Evolutionary conservation across 1,139 yeast species (phyloP).

Genomic region (Blastobotrys persicus): DNA sequence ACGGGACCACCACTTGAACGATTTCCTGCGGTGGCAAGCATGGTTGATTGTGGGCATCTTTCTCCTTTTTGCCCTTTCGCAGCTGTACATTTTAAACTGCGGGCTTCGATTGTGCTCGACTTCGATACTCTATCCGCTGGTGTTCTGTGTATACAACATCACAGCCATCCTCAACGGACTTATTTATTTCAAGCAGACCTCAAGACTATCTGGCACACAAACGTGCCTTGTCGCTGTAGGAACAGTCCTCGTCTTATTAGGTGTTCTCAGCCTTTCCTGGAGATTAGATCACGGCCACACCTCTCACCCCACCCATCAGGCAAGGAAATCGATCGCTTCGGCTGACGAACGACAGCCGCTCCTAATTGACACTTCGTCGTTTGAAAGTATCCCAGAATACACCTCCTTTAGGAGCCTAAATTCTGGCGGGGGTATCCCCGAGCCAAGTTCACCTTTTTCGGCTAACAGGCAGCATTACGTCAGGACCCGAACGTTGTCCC

Average conservation of each 20-base stretch:
- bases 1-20: constrained; percentile 33
- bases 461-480: constrained; percentile 17
- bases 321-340: constrained; percentile 7
- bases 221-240: constrained; percentile 51
- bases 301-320: constrained; percentile 9
- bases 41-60: constrained; percentile 57
- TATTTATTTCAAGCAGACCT: constrained; percentile 56
- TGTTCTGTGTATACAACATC: constrained; percentile 79
- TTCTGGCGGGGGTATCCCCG: constrained; percentile 25
- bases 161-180: constrained; percentile 72
- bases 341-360: constrained; percentile 20
- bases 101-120: constrained; percentile 75
- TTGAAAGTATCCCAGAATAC: constrained; percentile 22
- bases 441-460: constrained; percentile 27
- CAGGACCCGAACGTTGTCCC: constrained; percentile 42
- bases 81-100: constrained; percentile 68
- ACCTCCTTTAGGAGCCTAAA: constrained; percentile 30
- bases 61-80: constrained; percentile 67
- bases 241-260: constrained; percentile 47
- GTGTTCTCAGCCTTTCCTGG: constrained; percentile 55
- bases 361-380: constrained; percentile 12
- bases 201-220: constrained; percentile 40
- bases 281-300: constrained; percentile 27
- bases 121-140: constrained; percentile 76
- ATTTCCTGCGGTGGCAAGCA: constrained; percentile 38